phyloP scores from a whole-genome alignment of 768 basidiomycete genomes.

The Collybiopsis luxurians region DNA sequence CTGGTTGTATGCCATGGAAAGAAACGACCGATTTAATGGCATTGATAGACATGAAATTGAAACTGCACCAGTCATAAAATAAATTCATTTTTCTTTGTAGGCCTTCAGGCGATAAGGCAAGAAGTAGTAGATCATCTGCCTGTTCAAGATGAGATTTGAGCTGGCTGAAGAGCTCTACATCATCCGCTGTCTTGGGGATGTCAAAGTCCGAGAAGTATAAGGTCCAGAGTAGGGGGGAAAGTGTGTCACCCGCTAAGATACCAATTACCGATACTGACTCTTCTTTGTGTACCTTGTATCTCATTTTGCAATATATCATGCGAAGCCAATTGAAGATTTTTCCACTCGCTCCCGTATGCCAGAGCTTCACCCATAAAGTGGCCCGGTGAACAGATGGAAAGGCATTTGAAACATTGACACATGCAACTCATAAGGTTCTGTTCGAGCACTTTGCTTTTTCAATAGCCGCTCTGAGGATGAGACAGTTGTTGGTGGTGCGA shows the following conservation, averaged over 20 bases:
- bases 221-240: conserved; percentile 6
- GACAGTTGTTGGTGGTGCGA: conserved; percentile 27
- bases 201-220: conserved; percentile 5
- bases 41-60: not conserved
- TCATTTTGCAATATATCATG: conserved; percentile 7
- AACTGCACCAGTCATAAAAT: not conserved
- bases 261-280: not conserved
- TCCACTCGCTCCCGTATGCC: conserved; percentile 13
- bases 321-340: conserved; percentile 10
- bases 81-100: conserved; percentile 4
- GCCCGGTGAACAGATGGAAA: conserved; percentile 31
- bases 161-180: not conserved
- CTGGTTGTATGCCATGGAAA: not conserved
- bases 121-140: conserved; percentile 5
- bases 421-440: conserved; percentile 16
- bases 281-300: not conserved
- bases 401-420: conserved; percentile 27
- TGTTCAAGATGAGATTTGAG: not conserved
- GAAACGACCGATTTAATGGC: not conserved
- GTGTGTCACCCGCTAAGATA: not conserved
- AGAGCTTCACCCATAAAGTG: conserved; percentile 28
- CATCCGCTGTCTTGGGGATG: not conserved
- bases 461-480: conserved; percentile 17
- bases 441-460: conserved; percentile 11
- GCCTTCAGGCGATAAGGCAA: conserved; percentile 1